Percentiles rank a stretch among this genome's conserved stretches.
These are phyloP conservation scores for Clavispora carvajalis DNA, from an alignment of 805 yeast genomes.

Conservation along the genomic window DNA sequence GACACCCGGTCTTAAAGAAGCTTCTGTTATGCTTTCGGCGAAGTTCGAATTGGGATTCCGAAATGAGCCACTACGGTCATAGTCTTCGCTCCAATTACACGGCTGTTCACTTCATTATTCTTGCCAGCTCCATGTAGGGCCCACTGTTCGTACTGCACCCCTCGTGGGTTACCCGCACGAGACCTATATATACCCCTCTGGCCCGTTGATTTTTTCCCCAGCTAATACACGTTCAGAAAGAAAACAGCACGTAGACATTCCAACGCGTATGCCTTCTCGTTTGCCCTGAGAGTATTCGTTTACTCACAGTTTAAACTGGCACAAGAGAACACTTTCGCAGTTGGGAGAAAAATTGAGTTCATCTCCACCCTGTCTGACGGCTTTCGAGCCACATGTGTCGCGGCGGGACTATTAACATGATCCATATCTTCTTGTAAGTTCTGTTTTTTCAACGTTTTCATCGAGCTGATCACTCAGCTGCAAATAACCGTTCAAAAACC, in stretches of 20 bases:
- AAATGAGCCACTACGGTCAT: no score
- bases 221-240: constrained; percentile 1
- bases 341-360: constrained; percentile 37
- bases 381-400: constrained; percentile 11
- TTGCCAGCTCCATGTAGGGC: no score
- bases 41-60: no score
- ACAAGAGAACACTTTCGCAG: constrained; percentile 41
- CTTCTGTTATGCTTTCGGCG: no score
- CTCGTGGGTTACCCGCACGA: background rate
- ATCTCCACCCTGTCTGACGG: constrained; percentile 41
- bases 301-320: constrained; percentile 46
- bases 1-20: no score
- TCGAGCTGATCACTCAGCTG: no score
- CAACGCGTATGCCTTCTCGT: constrained; percentile 47
- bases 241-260: constrained; percentile 9
- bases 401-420: constrained; percentile 19
- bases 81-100: no score
- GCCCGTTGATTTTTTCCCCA: background rate
- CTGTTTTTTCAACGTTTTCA: background rate
- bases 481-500: no score
- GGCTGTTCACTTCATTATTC: no score
- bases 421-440: constrained; percentile 9
- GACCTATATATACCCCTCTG: background rate
- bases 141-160: background rate
- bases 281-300: constrained; percentile 44